Evolutionary conservation across 768 basidiomycete species (phyloP).

Genomic region (Tulasnella sp.): DNA sequence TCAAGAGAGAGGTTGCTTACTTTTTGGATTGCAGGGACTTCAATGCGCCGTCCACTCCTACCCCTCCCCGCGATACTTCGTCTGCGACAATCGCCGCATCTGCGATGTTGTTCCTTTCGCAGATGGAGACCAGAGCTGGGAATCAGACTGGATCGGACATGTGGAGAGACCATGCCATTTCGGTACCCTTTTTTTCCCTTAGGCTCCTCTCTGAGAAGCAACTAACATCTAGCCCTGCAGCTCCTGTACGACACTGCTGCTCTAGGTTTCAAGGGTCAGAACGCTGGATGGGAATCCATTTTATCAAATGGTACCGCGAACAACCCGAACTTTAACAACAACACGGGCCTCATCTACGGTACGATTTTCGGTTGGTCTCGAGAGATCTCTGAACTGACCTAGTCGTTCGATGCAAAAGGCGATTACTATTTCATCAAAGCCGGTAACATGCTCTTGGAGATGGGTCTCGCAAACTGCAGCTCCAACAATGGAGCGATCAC

Average conservation of each 20-base stretch:
- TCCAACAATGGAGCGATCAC: conserved; percentile 22
- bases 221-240: background rate
- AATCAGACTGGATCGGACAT: conserved; percentile 43
- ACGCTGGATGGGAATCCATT: conserved; percentile 32
- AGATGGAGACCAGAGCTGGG: conserved; percentile 46
- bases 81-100: conserved; percentile 66
- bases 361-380: background rate
- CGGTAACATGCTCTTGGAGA: conserved; percentile 31
- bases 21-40: conserved; percentile 59
- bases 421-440: conserved; percentile 36
- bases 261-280: conserved; percentile 21
- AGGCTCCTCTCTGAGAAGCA: background rate
- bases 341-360: conserved; percentile 35
- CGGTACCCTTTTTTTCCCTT: conserved; percentile 47
- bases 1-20: background rate
- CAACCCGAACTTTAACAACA: conserved; percentile 22
- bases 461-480: conserved; percentile 32
- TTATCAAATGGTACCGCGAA: conserved; percentile 35
- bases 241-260: conserved; percentile 28
- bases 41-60: conserved; percentile 60
- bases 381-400: background rate
- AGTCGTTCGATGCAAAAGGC: conserved; percentile 3
- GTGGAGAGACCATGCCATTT: conserved; percentile 57
- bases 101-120: conserved; percentile 61
- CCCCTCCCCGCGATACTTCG: conserved; percentile 65